phyloP scores from a whole-genome alignment of 345 rosid genomes.

The Salix suchowensis region DNA sequence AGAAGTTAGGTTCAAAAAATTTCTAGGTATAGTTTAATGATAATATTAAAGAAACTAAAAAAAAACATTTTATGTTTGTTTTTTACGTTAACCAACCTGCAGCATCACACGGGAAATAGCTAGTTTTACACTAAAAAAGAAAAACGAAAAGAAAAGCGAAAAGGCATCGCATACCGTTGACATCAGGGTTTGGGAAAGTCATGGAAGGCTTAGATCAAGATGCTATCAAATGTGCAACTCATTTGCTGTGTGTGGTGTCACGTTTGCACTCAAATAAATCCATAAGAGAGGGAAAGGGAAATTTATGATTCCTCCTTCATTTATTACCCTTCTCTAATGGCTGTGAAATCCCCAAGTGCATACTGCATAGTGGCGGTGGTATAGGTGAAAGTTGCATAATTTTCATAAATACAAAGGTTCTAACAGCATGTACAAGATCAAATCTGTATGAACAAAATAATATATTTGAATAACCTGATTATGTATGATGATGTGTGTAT shows the following conservation, averaged over 20 bases:
- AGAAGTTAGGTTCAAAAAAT: too few relatives aligned
- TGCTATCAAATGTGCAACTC: neutral
- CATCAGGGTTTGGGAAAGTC: too few relatives aligned
- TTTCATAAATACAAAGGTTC: neutral
- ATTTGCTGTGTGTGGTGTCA: neutral
- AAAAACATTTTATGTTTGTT: too few relatives aligned
- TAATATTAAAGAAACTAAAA: too few relatives aligned
- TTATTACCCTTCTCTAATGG: conserved; percentile 1
- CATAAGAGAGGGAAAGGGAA: neutral
- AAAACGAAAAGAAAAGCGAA: too few relatives aligned
- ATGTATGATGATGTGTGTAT: neutral
- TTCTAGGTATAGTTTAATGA: too few relatives aligned
- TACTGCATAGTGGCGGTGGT: neutral
- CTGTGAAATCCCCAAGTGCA: neutral
- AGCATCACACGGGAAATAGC: too few relatives aligned
- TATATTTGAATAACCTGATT: neutral
- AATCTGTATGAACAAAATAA: conserved; percentile 9
- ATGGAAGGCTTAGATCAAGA: too few relatives aligned
- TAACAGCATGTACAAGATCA: conserved; percentile 11
- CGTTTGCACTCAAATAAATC: neutral
- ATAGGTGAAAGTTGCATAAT: neutral
- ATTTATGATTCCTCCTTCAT: neutral
- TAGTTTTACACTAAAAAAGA: too few relatives aligned
- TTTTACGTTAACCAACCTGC: too few relatives aligned
- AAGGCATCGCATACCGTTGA: too few relatives aligned